Base-by-base conservation (phyloP, 2,329 filamentous ascomycete genomes). In the Fusarium miscanthi region DNA sequence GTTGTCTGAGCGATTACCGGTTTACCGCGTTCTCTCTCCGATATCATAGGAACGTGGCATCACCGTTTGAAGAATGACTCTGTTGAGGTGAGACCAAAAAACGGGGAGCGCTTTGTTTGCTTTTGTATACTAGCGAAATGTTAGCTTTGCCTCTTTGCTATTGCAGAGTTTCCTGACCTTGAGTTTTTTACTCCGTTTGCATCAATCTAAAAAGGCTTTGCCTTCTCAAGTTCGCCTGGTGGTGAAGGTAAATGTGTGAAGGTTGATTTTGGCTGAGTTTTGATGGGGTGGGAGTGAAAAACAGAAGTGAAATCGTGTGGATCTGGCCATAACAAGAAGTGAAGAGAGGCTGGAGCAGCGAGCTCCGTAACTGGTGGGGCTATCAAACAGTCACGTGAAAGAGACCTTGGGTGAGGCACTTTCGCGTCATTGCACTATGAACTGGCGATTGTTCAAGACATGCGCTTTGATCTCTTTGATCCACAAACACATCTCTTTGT, bases 1-100 rank as follows among this genome's bases (percentile, higher is more conserved):
- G 16, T 19, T 11, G 16, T 16, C n/a, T n/a, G 13, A 13, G n/a
- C 10, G 5, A 7, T 41, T 6, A 16, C 13, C n/a, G 23, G 17
- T 31, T 3, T 5, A 43, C 11, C n/a, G 8, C 16, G 2, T 43
- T 43, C n/a, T n/a, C 0, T 8, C 17, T 8, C 6, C 16, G 23
- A 8, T 4, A 17, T 5, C 5, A 13, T 19, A 7, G 2, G 41
- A 43, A 9, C 42, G 4, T 5, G 23, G 23, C 23, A 17, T 43
- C 16, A 3, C 0, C 16, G 5, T 7, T 19, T 43, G 23, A 25
- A 25, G 16, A 25, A 8, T 11, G 12, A 4, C 14, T 35, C 33
- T 2, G 7, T 35, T 35, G 17, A 25, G 4, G 41, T 7, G 41
- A 8, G 1, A 43, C 5, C 12, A n/a, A 7, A 12, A 25, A 25